Base-by-base conservation (phyloP, 2,329 filamentous ascomycete genomes). In the Epichloe amarillans region DNA sequence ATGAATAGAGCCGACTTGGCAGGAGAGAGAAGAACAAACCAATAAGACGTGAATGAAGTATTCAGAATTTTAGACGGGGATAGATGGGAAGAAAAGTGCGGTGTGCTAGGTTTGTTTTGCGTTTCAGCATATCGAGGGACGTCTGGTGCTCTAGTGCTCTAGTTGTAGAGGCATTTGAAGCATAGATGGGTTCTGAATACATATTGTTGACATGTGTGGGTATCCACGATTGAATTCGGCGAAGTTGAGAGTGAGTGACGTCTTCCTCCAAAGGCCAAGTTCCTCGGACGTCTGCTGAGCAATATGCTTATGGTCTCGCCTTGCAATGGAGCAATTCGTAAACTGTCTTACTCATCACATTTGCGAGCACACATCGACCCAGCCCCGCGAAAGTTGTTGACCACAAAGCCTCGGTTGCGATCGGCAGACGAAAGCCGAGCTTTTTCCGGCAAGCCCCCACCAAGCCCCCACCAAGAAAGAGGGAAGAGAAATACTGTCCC, bases 1-100 rank as follows among this genome's bases (percentile, higher is more conserved):
- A 60, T 69, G 61, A 66, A 33, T 14, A 38, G 12, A 21, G 11
- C 33, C 15, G 30, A 15, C 12, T 42, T 19, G 6, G n/a, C 21
- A n/a, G 19, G 19, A 46, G 36, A 33, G 5, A 23, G 21, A 17
- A 15, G 11, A 36, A 36, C 19, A 37, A 19, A 14, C 5, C 35
- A 36, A 35, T 12, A 37, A 36, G 21, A 21, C 6, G 4, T 39
- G 30, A 45, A 37, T 23, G 17, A 15, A 19, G 17, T 8, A 17
- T 11, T 40, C 38, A 11, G 7, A 35, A 46, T n/a, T 26, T 5
- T 7, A 26, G 35, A 36, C 33, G 41, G 15, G 10, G 15, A 21
- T 21, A 35, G 14, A 35, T 3, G 10, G 8, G 17, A 10, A 5
- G n/a, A 44, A 30, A 44, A 26, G 23, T n/a, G 5, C 23, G 8